Evolutionary conservation across 352 stramenopile genomes (phyloP).

Genomic region (Globisporangium parvum): DNA sequence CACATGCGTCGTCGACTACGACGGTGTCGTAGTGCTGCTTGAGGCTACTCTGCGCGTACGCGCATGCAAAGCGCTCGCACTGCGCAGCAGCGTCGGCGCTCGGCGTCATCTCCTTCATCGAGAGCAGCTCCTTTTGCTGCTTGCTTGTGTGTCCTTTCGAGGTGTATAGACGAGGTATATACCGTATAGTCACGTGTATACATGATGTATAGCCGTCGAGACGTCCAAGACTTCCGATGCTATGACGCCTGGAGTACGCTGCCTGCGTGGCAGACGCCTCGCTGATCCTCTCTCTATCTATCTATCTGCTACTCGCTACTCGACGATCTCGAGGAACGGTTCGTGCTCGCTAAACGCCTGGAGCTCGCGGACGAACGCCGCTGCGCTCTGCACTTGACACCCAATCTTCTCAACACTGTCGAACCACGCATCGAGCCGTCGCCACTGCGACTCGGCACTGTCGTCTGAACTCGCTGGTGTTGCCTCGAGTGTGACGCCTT

Average conservation of each 20-base stretch:
- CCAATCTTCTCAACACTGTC: slow-evolving; percentile 21
- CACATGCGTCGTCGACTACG: slow-evolving; percentile 15
- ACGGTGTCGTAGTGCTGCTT: slow-evolving; percentile 12
- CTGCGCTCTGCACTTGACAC: slow-evolving; percentile 22
- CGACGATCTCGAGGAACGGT: neutral
- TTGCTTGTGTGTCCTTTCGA: slow-evolving; percentile 1
- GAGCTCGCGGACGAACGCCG: slow-evolving; percentile 28
- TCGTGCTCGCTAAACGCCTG: slow-evolving; percentile 21
- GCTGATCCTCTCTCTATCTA: no score
- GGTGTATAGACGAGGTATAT: no score
- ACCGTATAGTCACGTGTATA: no score
- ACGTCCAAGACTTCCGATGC: no score
- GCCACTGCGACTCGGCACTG: neutral
- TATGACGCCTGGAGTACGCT: no score
- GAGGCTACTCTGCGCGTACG: slow-evolving; percentile 14
- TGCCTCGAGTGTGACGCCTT: slow-evolving; percentile 38
- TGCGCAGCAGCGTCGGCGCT: no score
- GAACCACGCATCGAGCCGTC: slow-evolving; percentile 15
- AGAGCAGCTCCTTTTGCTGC: neutral
- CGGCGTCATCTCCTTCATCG: slow-evolving; percentile 4
- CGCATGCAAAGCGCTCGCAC: slow-evolving; percentile 12
- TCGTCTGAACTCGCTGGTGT: neutral
- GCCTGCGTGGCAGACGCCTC: no score
- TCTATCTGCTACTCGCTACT: neutral
- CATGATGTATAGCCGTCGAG: no score